Evolutionary conservation across 2,329 filamentous ascomycete genomes (phyloP).

Genomic region (Diaporthe sp.): DNA sequence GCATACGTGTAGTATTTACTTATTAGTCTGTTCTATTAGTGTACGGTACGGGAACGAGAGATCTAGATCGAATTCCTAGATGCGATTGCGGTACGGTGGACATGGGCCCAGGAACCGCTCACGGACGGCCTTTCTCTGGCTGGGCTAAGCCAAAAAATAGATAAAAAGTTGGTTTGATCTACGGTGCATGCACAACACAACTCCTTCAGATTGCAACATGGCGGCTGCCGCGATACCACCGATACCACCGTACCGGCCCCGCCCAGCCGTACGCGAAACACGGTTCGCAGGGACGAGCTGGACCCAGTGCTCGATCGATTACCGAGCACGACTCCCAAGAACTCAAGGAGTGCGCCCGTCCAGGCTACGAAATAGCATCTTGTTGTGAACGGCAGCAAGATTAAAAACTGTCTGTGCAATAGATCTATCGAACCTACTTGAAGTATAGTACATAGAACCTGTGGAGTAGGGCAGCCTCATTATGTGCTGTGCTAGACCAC

Average conservation of each 20-base stretch:
- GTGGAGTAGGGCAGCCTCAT: background rate
- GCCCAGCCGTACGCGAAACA: slow-evolving; percentile 25
- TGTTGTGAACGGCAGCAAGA: background rate
- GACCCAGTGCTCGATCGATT: slow-evolving; percentile 28
- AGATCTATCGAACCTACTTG: background rate
- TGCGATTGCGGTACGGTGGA: background rate
- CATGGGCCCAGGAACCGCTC: background rate
- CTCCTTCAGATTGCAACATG: slow-evolving; percentile 7
- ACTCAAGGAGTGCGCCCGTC: background rate
- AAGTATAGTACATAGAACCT: background rate
- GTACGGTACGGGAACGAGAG: background rate
- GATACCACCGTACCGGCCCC: slow-evolving; percentile 7
- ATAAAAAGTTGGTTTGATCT: slow-evolving; percentile 26
- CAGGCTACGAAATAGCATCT: background rate
- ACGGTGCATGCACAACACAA: slow-evolving; percentile 25
- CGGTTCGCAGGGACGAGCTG: slow-evolving; percentile 26
- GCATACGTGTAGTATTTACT: background rate
- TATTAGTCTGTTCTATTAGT: too few relatives aligned
- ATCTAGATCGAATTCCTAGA: background rate
- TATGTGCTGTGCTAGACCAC: background rate
- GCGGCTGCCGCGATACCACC: slow-evolving; percentile 12
- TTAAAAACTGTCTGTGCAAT: background rate
- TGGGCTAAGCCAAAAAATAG: background rate
- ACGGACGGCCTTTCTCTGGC: background rate
- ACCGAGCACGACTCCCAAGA: slow-evolving; percentile 4